Conservation (phyloP, 2,329 filamentous ascomycete genomes). For the Coleophoma eucalyptorum region DNA sequence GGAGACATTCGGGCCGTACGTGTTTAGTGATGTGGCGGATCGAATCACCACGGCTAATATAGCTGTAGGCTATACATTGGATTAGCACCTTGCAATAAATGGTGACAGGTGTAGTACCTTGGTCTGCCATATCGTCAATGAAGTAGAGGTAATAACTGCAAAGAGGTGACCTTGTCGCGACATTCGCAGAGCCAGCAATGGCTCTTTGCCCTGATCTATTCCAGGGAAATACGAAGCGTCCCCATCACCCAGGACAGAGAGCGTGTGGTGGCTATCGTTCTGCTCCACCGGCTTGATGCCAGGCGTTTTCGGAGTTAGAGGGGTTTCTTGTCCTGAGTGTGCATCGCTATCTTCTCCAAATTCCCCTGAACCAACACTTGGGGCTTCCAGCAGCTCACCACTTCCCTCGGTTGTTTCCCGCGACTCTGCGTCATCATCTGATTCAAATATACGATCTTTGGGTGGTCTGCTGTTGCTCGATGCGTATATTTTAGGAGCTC, state of each 20-base stretch:
- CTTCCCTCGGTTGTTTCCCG: constrained; percentile 31
- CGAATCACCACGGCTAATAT: constrained; percentile 82
- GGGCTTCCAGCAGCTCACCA: constrained; percentile 23
- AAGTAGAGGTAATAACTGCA: constrained; percentile 79
- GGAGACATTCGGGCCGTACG: constrained; percentile 81
- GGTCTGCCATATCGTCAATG: constrained; percentile 94
- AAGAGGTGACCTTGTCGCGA: constrained; percentile 81
- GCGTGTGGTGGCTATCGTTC: constrained; percentile 31
- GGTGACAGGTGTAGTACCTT: constrained; percentile 52
- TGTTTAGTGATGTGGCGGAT: constrained; percentile 72
- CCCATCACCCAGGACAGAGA: constrained; percentile 9
- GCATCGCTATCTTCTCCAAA: constrained; percentile 19
- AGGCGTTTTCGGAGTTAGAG: constrained; percentile 52
- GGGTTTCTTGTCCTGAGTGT: constrained; percentile 33
- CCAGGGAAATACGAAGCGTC: constrained; percentile 7
- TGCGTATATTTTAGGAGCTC: constrained; percentile 78
- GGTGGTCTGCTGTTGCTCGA: constrained; percentile 63
- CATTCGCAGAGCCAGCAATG: constrained; percentile 70
- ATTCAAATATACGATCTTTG: constrained; percentile 45
- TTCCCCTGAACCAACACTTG: constrained; percentile 18
- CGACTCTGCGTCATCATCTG: constrained; percentile 55
- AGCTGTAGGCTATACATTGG: constrained; percentile 67
- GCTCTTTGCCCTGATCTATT: constrained; percentile 43
- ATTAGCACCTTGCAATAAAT: constrained; percentile 1
- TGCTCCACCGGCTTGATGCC: constrained; percentile 57